Evolutionary conservation across 805 yeast species (phyloP).

Genomic region (Starmera quercuum): DNA sequence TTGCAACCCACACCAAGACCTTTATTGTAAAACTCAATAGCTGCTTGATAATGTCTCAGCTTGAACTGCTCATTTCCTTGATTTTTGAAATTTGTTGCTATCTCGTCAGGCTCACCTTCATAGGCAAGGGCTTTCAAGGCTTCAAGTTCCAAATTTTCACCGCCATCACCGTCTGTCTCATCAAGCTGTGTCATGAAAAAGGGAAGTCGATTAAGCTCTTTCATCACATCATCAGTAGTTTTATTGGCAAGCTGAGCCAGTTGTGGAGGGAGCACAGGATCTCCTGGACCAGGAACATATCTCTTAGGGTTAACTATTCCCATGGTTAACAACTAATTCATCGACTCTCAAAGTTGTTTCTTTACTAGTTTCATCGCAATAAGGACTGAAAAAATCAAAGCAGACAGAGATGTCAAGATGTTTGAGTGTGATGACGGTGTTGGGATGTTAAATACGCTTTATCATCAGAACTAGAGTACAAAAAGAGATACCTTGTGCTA

Average conservation of each 20-base stretch:
- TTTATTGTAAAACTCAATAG: slow-evolving; percentile 70
- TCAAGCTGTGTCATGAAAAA: slow-evolving; percentile 89
- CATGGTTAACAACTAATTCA: too few species aligned
- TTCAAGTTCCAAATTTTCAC: slow-evolving; percentile 68
- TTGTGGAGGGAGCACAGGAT: slow-evolving; percentile 79
- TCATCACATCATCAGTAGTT: slow-evolving; percentile 66
- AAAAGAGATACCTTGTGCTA: too few species aligned
- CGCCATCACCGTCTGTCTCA: slow-evolving; percentile 69
- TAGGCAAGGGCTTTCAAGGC: slow-evolving; percentile 88
- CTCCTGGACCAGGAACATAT: slow-evolving; percentile 43
- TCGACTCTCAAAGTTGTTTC: too few species aligned
- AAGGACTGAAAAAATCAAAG: too few species aligned
- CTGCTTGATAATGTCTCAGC: slow-evolving; percentile 63
- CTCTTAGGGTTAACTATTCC: slow-evolving; percentile 30
- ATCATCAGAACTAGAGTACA: too few species aligned
- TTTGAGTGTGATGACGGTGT: too few species aligned
- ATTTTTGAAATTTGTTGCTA: slow-evolving; percentile 80
- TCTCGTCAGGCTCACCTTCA: slow-evolving; percentile 92
- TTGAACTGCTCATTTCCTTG: slow-evolving; percentile 90
- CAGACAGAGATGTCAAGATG: too few species aligned
- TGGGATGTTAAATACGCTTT: too few species aligned
- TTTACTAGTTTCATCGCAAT: too few species aligned
- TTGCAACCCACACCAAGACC: slow-evolving; percentile 69
- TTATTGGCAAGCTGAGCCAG: slow-evolving; percentile 54
- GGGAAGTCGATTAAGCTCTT: slow-evolving; percentile 77